A percentile compares a stretch with the other conserved stretches of the same genome.
phyloP scores from a whole-genome alignment of 768 basidiomycete species.

The Kockovaella imperatae region DNA sequence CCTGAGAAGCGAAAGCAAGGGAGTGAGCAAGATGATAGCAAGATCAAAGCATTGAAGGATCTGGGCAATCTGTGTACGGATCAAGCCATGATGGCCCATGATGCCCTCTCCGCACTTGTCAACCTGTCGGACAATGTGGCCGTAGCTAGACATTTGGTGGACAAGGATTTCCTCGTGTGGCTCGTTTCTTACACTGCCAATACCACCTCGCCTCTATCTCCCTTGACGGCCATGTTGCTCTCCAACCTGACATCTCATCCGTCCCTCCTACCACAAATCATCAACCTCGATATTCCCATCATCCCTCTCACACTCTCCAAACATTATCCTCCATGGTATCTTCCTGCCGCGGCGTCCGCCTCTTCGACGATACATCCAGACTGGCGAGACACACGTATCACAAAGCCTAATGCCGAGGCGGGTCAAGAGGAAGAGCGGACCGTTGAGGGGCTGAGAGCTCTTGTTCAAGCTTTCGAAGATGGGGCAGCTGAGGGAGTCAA shows the following conservation, averaged over 20 bases:
- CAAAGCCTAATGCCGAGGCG: constrained; percentile 25
- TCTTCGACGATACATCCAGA: constrained; percentile 68
- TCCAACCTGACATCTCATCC: constrained; percentile 84
- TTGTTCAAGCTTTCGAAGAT: constrained; percentile 83
- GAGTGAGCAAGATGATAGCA: constrained; percentile 52
- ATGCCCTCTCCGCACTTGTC: constrained; percentile 86
- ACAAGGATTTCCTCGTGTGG: constrained; percentile 66
- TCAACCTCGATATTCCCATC: constrained; percentile 61
- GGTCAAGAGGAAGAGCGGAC: constrained; percentile 44
- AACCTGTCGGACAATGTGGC: constrained; percentile 81
- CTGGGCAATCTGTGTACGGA: constrained; percentile 81
- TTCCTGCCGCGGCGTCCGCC: constrained; percentile 70
- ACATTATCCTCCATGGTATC: constrained; percentile 54
- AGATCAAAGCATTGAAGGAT: constrained; percentile 54
- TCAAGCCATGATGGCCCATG: constrained; percentile 83
- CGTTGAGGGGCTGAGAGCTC: constrained; percentile 63
- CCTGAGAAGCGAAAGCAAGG: constrained; percentile 21
- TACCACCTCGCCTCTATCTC: constrained; percentile 80
- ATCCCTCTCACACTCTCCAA: constrained; percentile 37
- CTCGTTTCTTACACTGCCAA: constrained; percentile 84
- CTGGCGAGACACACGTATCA: constrained; percentile 51
- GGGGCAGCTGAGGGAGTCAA: constrained; percentile 56
- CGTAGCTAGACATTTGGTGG: constrained; percentile 60
- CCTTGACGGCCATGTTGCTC: constrained; percentile 92
- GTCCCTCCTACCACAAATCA: constrained; percentile 57